phyloP scores from a whole-genome alignment of 2,329 filamentous ascomycete genomes.

The Alternaria sp. region DNA sequence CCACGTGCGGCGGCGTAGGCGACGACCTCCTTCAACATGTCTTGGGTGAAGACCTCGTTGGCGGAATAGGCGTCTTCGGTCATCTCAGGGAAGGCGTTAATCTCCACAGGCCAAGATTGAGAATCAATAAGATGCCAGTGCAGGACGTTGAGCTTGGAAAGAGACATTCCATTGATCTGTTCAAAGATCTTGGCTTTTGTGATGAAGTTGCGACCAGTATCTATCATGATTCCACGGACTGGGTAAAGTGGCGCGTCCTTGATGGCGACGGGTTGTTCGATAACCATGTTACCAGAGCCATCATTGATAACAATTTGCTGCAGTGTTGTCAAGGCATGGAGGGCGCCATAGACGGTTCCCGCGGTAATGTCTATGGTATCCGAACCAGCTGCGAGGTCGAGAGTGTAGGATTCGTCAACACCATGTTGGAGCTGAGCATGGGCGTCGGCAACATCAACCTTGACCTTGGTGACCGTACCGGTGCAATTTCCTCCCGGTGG shows the following conservation, averaged over 20 bases:
- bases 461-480: constrained; percentile 53
- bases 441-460: constrained; percentile 57
- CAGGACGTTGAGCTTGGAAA: constrained; percentile 66
- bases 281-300: constrained; percentile 55
- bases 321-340: constrained; percentile 66
- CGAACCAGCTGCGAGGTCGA: constrained; percentile 55
- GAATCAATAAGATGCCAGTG: constrained; percentile 67
- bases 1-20: constrained; percentile 63
- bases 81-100: constrained; percentile 62
- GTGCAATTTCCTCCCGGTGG: constrained; percentile 34
- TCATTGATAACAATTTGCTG: constrained; percentile 65
- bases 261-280: constrained; percentile 64
- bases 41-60: constrained; percentile 58
- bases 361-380: constrained; percentile 57
- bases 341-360: constrained; percentile 63
- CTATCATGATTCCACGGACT: constrained; percentile 65
- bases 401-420: constrained; percentile 66
- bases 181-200: constrained; percentile 61
- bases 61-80: constrained; percentile 64
- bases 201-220: constrained; percentile 65
- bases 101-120: constrained; percentile 65
- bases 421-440: constrained; percentile 63
- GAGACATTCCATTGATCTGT: constrained; percentile 64
- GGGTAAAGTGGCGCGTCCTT: constrained; percentile 62
- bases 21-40: constrained; percentile 57